Conservation (phyloP, 2,329 filamentous ascomycete species). For the Didymella exigua region DNA sequence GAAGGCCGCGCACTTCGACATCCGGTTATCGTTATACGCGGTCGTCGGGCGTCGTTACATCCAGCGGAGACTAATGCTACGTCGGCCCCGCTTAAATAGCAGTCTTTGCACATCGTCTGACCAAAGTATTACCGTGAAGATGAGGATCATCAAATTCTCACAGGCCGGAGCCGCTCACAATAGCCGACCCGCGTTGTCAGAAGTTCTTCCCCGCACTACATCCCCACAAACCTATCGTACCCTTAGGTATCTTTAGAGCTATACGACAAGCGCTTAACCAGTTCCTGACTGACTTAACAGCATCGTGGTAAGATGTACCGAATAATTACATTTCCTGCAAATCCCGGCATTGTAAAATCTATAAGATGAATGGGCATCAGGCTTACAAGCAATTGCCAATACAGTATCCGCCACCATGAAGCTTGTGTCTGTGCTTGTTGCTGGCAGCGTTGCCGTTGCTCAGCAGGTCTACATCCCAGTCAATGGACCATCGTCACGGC, state of each 20-base stretch:
- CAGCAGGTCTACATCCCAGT: slow-evolving; percentile 47
- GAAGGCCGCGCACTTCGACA: background rate
- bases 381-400: background rate
- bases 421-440: slow-evolving; percentile 14
- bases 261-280: background rate
- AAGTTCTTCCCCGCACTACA: slow-evolving; percentile 4
- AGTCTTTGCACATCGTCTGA: background rate
- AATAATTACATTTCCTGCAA: slow-evolving; percentile 4
- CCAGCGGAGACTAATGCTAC: background rate
- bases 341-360: background rate
- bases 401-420: slow-evolving; percentile 17
- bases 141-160: background rate
- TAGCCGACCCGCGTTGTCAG: slow-evolving; percentile 2
- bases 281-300: background rate
- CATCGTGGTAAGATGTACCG: background rate
- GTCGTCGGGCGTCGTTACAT: background rate
- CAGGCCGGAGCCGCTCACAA: background rate
- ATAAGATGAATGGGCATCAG: background rate
- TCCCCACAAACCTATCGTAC: background rate
- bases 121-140: background rate
- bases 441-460: slow-evolving; percentile 20
- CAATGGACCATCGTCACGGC: slow-evolving; percentile 33
- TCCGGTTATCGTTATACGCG: background rate
- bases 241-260: background rate
- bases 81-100: background rate